phyloP scores from a whole-genome alignment of 345 rosid species.

The Trapa incisa region DNA sequence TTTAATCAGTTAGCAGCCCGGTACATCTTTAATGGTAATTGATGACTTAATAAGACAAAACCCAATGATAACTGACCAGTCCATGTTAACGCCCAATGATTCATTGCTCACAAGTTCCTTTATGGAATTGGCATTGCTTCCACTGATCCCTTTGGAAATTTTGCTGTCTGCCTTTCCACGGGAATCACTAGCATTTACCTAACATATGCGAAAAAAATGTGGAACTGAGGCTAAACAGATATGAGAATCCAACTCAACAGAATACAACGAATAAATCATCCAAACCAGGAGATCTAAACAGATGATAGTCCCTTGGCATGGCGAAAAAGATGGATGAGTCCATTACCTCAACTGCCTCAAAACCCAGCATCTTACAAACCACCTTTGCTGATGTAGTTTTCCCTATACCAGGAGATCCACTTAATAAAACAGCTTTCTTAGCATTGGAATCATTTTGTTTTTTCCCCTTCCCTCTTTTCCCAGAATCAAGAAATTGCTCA shows the following conservation, averaged over 20 bases:
- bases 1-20: slow-evolving; percentile 5
- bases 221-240: slow-evolving; percentile 1
- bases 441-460: slow-evolving; percentile 55
- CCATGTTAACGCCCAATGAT: slow-evolving; percentile 46
- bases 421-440: slow-evolving; percentile 74
- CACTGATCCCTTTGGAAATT: slow-evolving; percentile 78
- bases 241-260: background rate
- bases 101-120: slow-evolving; percentile 94
- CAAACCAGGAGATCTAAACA: background rate
- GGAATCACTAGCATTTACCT: slow-evolving; percentile 98
- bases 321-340: background rate
- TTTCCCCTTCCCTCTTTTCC: slow-evolving; percentile 64
- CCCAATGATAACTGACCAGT: slow-evolving; percentile 32
- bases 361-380: slow-evolving; percentile 86
- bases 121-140: slow-evolving; percentile 89
- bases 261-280: background rate
- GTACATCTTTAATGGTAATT: slow-evolving; percentile 1
- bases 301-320: background rate
- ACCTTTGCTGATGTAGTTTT: slow-evolving; percentile 90
- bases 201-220: slow-evolving; percentile 3
- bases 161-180: slow-evolving; percentile 89
- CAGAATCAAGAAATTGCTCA: slow-evolving; percentile 48
- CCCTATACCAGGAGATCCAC: slow-evolving; percentile 97
- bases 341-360: slow-evolving; percentile 81
- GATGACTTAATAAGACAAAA: background rate